Conservation (phyloP, 352 stramenopile species). For the Elongisporangium undulatum region DNA sequence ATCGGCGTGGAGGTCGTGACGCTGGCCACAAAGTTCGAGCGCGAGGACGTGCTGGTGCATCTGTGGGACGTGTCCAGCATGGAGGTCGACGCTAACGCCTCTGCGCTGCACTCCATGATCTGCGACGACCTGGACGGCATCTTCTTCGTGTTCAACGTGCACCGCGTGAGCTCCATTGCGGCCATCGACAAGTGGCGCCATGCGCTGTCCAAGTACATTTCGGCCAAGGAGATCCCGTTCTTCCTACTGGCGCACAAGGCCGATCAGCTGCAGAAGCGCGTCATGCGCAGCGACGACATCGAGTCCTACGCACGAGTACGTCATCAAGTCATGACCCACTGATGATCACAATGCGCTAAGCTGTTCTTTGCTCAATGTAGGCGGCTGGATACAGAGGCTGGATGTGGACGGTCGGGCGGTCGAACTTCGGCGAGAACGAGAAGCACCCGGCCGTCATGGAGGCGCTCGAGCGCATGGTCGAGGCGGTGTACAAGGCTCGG, state of each 20-base stretch:
- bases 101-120: conserved; percentile 63
- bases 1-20: conserved; percentile 75
- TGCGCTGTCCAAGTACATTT: conserved; percentile 64
- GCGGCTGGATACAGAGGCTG: conserved; percentile 69
- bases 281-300: conserved; percentile 87
- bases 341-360: not conserved
- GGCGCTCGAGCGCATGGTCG: conserved; percentile 74
- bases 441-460: conserved; percentile 70
- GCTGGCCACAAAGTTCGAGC: conserved; percentile 35
- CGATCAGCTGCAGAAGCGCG: conserved; percentile 76
- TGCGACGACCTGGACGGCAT: conserved; percentile 79
- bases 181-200: conserved; percentile 84
- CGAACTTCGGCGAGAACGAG: conserved; percentile 81
- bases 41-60: conserved; percentile 49
- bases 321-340: conserved; percentile 3
- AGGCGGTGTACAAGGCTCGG: conserved; percentile 38
- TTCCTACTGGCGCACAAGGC: conserved; percentile 83
- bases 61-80: conserved; percentile 78
- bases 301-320: conserved; percentile 59
- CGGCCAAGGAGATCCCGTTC: conserved; percentile 69
- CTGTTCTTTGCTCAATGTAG: conserved; percentile 11
- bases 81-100: conserved; percentile 56
- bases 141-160: conserved; percentile 88
- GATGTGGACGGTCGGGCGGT: conserved; percentile 81
- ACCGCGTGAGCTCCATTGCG: conserved; percentile 82